Percentiles rank a stretch among this genome's conserved stretches.
These are phyloP conservation scores for Arabidopsis thaliana DNA, from an alignment of 345 rosid species.

Conservation along the genomic window DNA sequence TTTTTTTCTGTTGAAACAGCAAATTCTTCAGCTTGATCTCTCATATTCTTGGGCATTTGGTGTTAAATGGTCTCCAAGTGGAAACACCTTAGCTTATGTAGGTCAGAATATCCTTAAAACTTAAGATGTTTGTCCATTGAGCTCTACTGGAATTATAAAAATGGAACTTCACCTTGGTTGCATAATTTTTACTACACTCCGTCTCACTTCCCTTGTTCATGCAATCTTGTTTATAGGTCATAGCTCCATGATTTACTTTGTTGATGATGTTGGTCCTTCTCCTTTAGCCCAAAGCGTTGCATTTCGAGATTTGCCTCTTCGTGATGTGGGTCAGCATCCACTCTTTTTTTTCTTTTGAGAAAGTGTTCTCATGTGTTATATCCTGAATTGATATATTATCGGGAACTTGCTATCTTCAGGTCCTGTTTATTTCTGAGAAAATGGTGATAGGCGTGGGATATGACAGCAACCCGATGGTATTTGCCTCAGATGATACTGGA, in stretches of 20 bases:
- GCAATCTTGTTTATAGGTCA: constrained; percentile 63
- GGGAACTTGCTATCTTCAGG: constrained; percentile 52
- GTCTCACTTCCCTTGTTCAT: constrained; percentile 39
- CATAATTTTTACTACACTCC: constrained; percentile 1
- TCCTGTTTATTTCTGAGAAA: constrained; percentile 89
- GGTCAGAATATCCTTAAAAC: constrained; percentile 64
- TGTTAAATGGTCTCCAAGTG: constrained; percentile 99
- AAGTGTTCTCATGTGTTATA: constrained; percentile 35
- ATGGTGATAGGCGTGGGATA: constrained; percentile 92
- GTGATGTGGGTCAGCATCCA: constrained; percentile 99
- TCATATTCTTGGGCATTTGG: constrained; percentile 99
- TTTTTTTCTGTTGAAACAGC: constrained; percentile 57
- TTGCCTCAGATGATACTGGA: constrained; percentile 96
- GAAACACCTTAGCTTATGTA: constrained; percentile 94
- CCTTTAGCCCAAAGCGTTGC: constrained; percentile 95
- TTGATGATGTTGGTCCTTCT: constrained; percentile 96
- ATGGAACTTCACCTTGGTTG: constrained; percentile 22
- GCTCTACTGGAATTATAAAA: constrained; percentile 5
- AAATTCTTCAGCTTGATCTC: constrained; percentile 98
- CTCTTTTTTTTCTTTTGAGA: constrained; percentile 52
- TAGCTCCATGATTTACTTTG: constrained; percentile 95
- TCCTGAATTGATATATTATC: constrained; percentile 38
- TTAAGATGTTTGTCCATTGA: constrained; percentile 7
- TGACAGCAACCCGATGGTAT: constrained; percentile 94
- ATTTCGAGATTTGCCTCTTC: constrained; percentile 93